Evolutionary conservation across 1,284 basidiomycete genomes (phyloP).

Genomic region (Pseudozyma tsukubaensis): DNA sequence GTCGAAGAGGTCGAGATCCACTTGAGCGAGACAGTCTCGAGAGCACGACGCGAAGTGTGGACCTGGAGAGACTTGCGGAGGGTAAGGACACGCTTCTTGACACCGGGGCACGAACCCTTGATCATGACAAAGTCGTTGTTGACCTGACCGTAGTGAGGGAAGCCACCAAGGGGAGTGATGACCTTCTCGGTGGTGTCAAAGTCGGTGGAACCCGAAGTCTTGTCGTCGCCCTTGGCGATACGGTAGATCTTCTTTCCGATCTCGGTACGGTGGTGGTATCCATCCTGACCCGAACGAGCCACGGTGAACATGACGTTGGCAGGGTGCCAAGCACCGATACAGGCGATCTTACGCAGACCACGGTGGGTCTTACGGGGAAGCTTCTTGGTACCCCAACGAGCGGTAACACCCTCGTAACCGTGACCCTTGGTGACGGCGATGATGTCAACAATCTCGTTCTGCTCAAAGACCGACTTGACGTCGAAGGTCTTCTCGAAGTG

Average conservation of each 20-base stretch:
- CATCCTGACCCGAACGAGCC: slow-evolving; percentile 97
- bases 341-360: slow-evolving; percentile 95
- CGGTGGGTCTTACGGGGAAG: slow-evolving; percentile 99
- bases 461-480: slow-evolving; percentile 87
- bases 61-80: slow-evolving; percentile 68
- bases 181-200: slow-evolving; percentile 74
- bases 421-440: slow-evolving; percentile 99
- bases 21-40: slow-evolving; percentile 98
- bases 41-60: slow-evolving; percentile 69
- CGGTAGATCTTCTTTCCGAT: slow-evolving; percentile 97
- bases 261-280: slow-evolving; percentile 95
- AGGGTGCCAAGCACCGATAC: slow-evolving; percentile 99
- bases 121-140: slow-evolving; percentile 98
- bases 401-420: slow-evolving; percentile 99
- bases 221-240: slow-evolving; percentile 83
- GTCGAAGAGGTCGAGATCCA: slow-evolving; percentile 98
- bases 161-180: slow-evolving; percentile 99
- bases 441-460: slow-evolving; percentile 95
- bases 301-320: slow-evolving; percentile 99
- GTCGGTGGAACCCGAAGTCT: slow-evolving; percentile 87
- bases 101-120: slow-evolving; percentile 81
- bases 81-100: slow-evolving; percentile 97
- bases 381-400: slow-evolving; percentile 99
- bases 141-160: slow-evolving; percentile 98
- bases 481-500: slow-evolving; percentile 98